These are phyloP conservation scores for Testicularia cyperi DNA, from an alignment of 1,284 basidiomycete species.

Conservation along the genomic window DNA sequence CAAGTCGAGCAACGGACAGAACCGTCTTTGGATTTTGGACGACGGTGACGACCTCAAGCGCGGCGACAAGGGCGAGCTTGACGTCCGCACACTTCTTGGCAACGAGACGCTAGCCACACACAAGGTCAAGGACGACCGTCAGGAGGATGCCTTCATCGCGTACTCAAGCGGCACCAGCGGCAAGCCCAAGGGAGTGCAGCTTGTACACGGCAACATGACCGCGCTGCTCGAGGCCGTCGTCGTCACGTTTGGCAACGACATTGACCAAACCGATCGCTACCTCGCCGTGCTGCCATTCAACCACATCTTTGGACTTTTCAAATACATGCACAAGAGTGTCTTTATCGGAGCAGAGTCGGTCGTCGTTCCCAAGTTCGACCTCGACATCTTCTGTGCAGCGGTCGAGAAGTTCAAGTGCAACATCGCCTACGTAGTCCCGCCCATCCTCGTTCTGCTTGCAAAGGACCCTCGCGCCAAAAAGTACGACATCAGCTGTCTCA, in stretches of 20 bases:
- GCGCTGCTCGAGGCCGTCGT: conserved; percentile 35
- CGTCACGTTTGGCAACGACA: conserved; percentile 20
- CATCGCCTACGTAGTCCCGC: conserved; percentile 74
- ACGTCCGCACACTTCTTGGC: conserved; percentile 34
- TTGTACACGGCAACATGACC: conserved; percentile 53
- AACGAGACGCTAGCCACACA: conserved; percentile 29
- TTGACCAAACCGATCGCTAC: conserved; percentile 27
- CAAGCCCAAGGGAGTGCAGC: conserved; percentile 57
- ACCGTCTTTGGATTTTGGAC: conserved; percentile 51
- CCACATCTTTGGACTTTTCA: conserved; percentile 63
- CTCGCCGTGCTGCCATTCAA: conserved; percentile 48
- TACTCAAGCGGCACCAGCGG: conserved; percentile 57
- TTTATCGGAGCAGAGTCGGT: conserved; percentile 68
- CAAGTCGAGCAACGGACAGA: conserved; percentile 31
- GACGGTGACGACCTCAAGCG: conserved; percentile 45
- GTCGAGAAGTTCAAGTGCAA: conserved; percentile 72
- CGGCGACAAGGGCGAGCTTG: conserved; percentile 36
- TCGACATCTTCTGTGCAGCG: conserved; percentile 69
- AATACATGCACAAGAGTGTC: conserved; percentile 69
- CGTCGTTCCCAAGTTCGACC: conserved; percentile 74
- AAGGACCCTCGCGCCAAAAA: conserved; percentile 75
- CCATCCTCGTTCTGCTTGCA: conserved; percentile 74
- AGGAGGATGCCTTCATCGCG: conserved; percentile 43
- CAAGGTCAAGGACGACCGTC: conserved; percentile 31
- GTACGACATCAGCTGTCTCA: conserved; percentile 70